Percentiles rank a stretch among this genome's conserved stretches.
Conservation (phyloP, 2,329 filamentous ascomycete genomes). For the Samsoniella hepiali region DNA sequence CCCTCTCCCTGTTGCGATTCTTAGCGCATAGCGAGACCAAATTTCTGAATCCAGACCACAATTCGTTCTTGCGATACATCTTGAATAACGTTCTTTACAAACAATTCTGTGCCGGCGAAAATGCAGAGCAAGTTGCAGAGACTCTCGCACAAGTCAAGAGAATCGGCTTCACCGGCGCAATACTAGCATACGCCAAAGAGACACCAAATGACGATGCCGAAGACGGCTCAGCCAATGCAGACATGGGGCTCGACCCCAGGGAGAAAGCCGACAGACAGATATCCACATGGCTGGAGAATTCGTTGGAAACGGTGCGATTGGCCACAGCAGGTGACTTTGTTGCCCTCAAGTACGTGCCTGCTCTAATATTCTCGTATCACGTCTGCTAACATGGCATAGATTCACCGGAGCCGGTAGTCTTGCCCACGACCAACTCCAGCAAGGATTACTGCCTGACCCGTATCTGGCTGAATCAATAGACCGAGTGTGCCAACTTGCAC, state of each 20-base stretch:
- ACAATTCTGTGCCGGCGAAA: slow-evolving; percentile 56
- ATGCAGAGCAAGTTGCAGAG: background rate
- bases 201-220: background rate
- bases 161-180: slow-evolving; percentile 2
- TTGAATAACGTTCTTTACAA: slow-evolving; percentile 51
- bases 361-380: too few relatives aligned
- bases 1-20: background rate
- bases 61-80: slow-evolving; percentile 44
- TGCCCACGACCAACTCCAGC: background rate
- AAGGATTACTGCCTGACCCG: background rate
- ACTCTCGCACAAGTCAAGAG: background rate
- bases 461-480: background rate
- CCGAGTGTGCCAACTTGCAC: background rate
- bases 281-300: slow-evolving; percentile 5
- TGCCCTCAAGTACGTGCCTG: slow-evolving; percentile 6
- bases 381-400: background rate
- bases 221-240: background rate
- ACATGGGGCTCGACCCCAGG: background rate
- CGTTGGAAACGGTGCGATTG: slow-evolving; percentile 10
- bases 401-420: slow-evolving; percentile 10
- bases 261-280: background rate
- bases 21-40: background rate
- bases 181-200: slow-evolving; percentile 14
- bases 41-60: slow-evolving; percentile 45
- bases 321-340: slow-evolving; percentile 10